Evolutionary conservation across 805 yeast species (phyloP), one percentile per base, ranked within the genome.

Genomic region (Kodamaea jinghongensis): DNA sequence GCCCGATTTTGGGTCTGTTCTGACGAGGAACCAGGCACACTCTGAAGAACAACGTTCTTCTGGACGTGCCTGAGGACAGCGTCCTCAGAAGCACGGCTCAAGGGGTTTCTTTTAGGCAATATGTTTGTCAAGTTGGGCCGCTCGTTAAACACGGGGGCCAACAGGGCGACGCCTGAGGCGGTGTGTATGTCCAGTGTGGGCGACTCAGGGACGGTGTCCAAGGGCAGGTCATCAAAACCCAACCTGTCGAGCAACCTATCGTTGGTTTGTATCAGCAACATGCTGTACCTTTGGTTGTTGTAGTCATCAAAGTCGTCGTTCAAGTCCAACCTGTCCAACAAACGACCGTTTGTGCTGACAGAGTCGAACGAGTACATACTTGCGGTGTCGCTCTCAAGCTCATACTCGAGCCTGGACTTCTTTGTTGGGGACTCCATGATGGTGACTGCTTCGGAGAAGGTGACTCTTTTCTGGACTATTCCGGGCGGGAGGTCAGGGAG

Each of bases 281-380:
- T 38, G 31, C 56, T 54, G 37, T 50, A 45, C 11, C 59, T 45
- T 17, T 44, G 43, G 27, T 38, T 34, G 17, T 46, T 46, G 41
- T 30, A 41, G 14, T 17, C 41, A 6, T 45, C 50, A n/a, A 36
- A 43, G 31, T 50, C 49, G 27, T 46, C 46, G 10, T 27, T 14
- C 33, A 52, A 36, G 30, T 55, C 63, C 32, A 66, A 47, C 4
- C 71, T 55, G 44, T 70, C 75, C 9, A 70, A 51, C 22, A 70
- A 54, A 31, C 74, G 45, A 4, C 72, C 73, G 45, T 55, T 66
- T 22, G 74, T 69, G 31, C 68, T 60, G 6, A 68, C 71, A 4
- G 72, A 67, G 30, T 69, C 74, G 38, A 67, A 70, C 9, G 72
- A 65, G 45, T 67, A 67, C n/a, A 70, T 48, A 42, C 72, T 67